Evolutionary conservation across 148 eudicot genomes (phyloP), one percentile per base, ranked within the genome.

Genomic region (Fagopyrum esculentum): DNA sequence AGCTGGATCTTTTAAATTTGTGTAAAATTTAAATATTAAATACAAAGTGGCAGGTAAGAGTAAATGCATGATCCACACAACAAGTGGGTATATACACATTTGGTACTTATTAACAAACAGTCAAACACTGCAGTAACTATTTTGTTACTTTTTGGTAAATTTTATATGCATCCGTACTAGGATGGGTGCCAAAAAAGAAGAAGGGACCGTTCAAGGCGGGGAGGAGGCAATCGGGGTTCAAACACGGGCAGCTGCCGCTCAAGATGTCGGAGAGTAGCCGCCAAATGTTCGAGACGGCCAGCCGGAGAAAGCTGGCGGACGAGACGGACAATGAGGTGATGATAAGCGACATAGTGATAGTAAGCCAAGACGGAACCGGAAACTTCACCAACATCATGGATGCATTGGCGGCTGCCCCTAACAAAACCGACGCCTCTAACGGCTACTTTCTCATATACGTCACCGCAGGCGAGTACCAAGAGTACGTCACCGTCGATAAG

Each of bases 131-230:
- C 84, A 64, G 72, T 87, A 92, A 1, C 80, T 92, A 0, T 83
- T 93, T 0, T 71, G 88, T 35, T 35, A 35, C 40, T 35, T 35
- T 35, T 0, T 35, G 40, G 40, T 35, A 35, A 35, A 35, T 35
- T 35, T 35, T 35, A 22, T 22, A 22, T 22, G 26, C 26, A 22
- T 22, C 26, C 26, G 26, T 22, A 22, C 26, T 43, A 70, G 96
- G 88, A 1, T 90, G 91, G 91, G 89, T 80, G 13, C 82, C 82
- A 4, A 84, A 83, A 63, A 80, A 52, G 56, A 78, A 83, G 72
- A 86, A 83, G 45, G 71, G 73, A n/a, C 52, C 19, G 5, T 45
- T 9, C 45, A 9, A 57, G 12, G 19, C 54, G 6, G 49, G 49
- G 55, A 77, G n/a, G 16, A 85, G 71, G 51, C 82, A 76, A 0